Percentiles rank a stretch among this genome's conserved stretches.
phyloP scores from a whole-genome alignment of 2,329 filamentous ascomycete genomes.

The Pezicula radicicola region DNA sequence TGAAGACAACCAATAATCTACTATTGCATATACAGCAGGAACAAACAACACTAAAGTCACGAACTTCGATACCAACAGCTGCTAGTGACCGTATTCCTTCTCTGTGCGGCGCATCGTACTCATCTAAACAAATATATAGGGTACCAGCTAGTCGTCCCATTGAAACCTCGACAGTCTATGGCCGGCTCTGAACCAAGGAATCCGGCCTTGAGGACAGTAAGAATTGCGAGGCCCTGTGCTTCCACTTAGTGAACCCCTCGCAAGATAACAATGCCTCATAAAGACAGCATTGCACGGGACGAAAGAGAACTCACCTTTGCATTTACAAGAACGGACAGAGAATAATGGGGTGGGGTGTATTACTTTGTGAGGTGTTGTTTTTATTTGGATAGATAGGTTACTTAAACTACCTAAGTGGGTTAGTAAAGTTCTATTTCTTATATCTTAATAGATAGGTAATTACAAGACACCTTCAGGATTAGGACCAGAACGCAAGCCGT shows the following conservation, averaged over 20 bases:
- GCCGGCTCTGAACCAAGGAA: constrained; percentile 62
- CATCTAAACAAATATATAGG: too few relatives aligned
- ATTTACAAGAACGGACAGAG: constrained; percentile 81
- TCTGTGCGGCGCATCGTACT: too few relatives aligned
- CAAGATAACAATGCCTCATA: neutral
- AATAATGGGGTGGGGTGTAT: too few relatives aligned
- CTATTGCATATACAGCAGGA: neutral
- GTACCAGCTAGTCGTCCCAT: neutral
- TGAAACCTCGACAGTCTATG: neutral
- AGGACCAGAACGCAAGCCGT: too few relatives aligned
- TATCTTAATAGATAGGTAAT: too few relatives aligned
- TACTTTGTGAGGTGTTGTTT: too few relatives aligned
- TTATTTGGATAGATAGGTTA: too few relatives aligned
- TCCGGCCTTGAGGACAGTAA: constrained; percentile 83
- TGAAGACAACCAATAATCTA: constrained; percentile 1
- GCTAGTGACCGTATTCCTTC: neutral
- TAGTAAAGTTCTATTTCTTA: too few relatives aligned
- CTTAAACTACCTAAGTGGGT: too few relatives aligned
- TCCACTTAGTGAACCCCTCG: constrained; percentile 6
- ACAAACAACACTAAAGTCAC: constrained; percentile 12
- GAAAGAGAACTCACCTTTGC: constrained; percentile 66
- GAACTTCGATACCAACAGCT: neutral
- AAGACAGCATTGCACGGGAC: neutral
- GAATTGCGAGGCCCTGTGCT: constrained; percentile 69
- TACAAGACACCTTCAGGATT: too few relatives aligned